These are phyloP conservation scores for Nicotiana benthamiana DNA, from an alignment of 257 asterid species.

Conservation along the genomic window DNA sequence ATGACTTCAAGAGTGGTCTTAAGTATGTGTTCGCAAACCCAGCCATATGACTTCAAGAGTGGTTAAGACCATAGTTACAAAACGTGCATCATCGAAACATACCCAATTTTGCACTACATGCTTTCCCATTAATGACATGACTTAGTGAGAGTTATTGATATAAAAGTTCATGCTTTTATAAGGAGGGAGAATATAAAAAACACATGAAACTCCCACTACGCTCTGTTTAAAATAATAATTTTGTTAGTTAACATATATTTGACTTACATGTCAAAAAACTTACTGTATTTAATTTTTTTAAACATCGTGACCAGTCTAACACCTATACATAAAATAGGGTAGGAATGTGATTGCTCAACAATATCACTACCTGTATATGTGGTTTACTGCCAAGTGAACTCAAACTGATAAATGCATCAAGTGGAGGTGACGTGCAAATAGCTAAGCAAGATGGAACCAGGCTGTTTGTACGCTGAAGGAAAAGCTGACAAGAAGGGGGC, in stretches of 20 bases:
- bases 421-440: neutral
- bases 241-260: neutral
- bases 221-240: neutral
- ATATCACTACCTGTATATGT: neutral
- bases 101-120: neutral
- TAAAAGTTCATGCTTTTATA: neutral
- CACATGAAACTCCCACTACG: neutral
- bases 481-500: neutral
- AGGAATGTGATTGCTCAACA: neutral
- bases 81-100: neutral
- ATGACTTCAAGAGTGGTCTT: too few species aligned
- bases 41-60: too few species aligned
- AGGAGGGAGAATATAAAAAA: neutral
- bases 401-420: neutral
- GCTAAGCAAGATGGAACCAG: neutral
- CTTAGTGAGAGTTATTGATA: neutral
- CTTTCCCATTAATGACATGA: neutral
- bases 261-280: too few species aligned
- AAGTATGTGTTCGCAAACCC: too few species aligned
- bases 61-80: neutral
- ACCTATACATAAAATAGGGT: neutral
- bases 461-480: neutral
- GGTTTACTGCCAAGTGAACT: neutral
- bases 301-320: neutral
- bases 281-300: neutral